phyloP scores from a whole-genome alignment of 2,329 filamentous ascomycete species.

The Calycina marina region DNA sequence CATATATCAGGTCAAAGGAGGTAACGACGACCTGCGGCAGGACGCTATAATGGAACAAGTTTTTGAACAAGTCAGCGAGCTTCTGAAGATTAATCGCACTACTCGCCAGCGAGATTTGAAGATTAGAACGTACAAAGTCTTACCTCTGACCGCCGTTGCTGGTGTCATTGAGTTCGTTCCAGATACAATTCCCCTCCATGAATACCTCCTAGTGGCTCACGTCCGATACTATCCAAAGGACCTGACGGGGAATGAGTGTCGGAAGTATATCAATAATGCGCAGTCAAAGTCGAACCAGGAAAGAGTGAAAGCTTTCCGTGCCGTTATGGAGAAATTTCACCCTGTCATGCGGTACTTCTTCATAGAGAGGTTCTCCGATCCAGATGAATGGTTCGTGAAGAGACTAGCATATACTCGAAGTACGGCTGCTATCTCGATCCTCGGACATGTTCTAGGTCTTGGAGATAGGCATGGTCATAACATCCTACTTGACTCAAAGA shows the following conservation, averaged over 20 bases:
- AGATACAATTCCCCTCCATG: constrained; percentile 81
- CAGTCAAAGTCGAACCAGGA: constrained; percentile 55
- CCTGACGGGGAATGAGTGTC: constrained; percentile 58
- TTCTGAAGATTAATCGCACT: constrained; percentile 71
- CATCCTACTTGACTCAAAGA: constrained; percentile 79
- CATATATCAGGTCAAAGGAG: constrained; percentile 59
- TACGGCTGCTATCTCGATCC: constrained; percentile 87
- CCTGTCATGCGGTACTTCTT: constrained; percentile 97
- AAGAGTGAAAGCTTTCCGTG: constrained; percentile 61
- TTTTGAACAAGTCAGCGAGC: constrained; percentile 85
- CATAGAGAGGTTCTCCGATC: constrained; percentile 83
- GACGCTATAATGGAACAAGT: constrained; percentile 99
- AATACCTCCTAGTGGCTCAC: constrained; percentile 85
- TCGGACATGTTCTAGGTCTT: constrained; percentile 83
- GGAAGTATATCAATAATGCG: constrained; percentile 63
- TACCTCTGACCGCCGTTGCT: constrained; percentile 70
- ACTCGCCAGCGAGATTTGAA: constrained; percentile 80
- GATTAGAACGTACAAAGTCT: constrained; percentile 92
- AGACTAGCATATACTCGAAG: constrained; percentile 84
- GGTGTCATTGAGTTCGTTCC: constrained; percentile 96
- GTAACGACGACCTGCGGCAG: constrained; percentile 89
- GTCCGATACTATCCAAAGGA: constrained; percentile 75
- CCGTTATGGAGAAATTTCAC: constrained; percentile 68
- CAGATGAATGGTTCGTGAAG: constrained; percentile 89
- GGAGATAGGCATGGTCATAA: constrained; percentile 95